Evolutionary conservation across 192 early-diverging fungal species (phyloP).

Genomic region (Dissophora ornata): DNA sequence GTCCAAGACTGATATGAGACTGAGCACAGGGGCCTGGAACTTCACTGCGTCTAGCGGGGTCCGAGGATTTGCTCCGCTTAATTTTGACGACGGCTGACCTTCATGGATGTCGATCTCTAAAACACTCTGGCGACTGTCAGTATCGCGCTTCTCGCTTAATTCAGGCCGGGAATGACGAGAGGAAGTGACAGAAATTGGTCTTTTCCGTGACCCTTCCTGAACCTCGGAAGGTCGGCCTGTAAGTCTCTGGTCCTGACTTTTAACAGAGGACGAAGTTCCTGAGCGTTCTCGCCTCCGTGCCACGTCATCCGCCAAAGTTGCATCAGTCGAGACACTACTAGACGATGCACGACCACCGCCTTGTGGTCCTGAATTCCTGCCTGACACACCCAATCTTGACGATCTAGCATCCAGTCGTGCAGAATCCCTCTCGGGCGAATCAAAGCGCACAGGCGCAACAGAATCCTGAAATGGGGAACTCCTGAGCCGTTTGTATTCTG

Average conservation of each 20-base stretch:
- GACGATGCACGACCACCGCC: no score
- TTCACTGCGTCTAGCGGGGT: not conserved
- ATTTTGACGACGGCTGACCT: no score
- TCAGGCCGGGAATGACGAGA: not conserved
- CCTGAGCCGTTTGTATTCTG: conserved; percentile 10
- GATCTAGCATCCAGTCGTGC: not conserved
- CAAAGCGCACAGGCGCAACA: conserved; percentile 28
- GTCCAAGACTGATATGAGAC: not conserved
- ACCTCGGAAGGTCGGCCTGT: not conserved
- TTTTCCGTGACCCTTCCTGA: no score
- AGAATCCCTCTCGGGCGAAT: conserved; percentile 6
- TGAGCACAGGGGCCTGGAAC: not conserved
- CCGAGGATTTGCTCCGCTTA: not conserved
- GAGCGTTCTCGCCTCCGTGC: no score
- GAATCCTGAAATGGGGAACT: conserved; percentile 40
- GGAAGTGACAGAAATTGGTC: no score
- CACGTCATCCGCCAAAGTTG: no score
- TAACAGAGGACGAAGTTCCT: no score
- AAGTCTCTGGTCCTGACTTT: no score
- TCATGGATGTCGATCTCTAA: no score
- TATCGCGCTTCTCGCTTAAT: not conserved
- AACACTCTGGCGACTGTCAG: not conserved
- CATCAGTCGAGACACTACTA: no score
- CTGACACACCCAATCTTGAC: not conserved
- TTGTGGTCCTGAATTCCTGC: not conserved